These are phyloP conservation scores for Nothophoma quercina DNA, from an alignment of 2,329 filamentous ascomycete species.

Conservation along the genomic window DNA sequence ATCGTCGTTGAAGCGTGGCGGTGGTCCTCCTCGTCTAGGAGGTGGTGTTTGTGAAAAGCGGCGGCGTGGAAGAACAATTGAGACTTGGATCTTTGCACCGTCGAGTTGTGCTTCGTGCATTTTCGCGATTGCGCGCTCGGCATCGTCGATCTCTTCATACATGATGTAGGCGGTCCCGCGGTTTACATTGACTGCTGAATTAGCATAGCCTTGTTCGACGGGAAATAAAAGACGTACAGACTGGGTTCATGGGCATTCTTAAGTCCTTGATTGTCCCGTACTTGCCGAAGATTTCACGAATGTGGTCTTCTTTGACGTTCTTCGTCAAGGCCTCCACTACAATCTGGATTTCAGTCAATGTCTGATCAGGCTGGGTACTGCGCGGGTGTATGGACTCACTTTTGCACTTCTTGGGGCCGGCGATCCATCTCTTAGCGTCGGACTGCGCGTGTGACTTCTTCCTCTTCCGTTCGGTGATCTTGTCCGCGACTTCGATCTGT, in stretches of 20 bases:
- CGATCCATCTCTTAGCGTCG: conserved; percentile 42
- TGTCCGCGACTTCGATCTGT: conserved; percentile 34
- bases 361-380: conserved; percentile 3
- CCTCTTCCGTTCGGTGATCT: conserved; percentile 37
- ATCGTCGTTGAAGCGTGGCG: conserved; percentile 39
- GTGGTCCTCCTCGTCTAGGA: conserved; percentile 65
- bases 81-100: conserved; percentile 82
- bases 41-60: conserved; percentile 85
- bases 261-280: conserved; percentile 88
- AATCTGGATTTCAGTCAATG: conserved; percentile 65
- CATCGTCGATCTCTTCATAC: conserved; percentile 77
- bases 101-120: conserved; percentile 99
- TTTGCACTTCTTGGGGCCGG: conserved; percentile 50
- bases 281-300: conserved; percentile 88
- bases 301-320: conserved; percentile 87
- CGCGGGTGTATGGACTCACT: conserved; percentile 30
- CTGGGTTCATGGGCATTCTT: conserved; percentile 87
- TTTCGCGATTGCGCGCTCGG: conserved; percentile 87
- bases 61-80: conserved; percentile 83
- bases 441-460: conserved; percentile 47
- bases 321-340: conserved; percentile 96
- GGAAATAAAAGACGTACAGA: conserved; percentile 66
- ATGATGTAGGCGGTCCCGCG: conserved; percentile 93
- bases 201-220: conserved; percentile 5
- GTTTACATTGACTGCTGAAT: conserved; percentile 76